phyloP scores from a whole-genome alignment of 176 grass and related monocot genomes.

The Zea mays region Zm-B73-REFERENCE-NAM-5.0 NC_050101.1:165527001-165527500 shows the following conservation, averaged over 20 bases:
- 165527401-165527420: constrained; percentile 22
- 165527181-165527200: not conserved
- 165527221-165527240: not conserved
- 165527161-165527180: constrained; percentile 20
- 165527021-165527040: constrained; percentile 42
- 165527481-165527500: constrained; percentile 7
- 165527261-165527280: constrained; percentile 23
- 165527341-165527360: constrained; percentile 1
- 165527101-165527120: constrained; percentile 28
- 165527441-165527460: constrained; percentile 12
- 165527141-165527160: constrained; percentile 38
- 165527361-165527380: not conserved
- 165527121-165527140: constrained; percentile 17
- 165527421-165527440: constrained; percentile 21
- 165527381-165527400: constrained; percentile 1
- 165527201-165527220: constrained; percentile 24
- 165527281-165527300: not conserved
- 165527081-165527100: constrained; percentile 48
- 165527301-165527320: constrained; percentile 20
- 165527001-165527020: constrained; percentile 54
- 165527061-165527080: constrained; percentile 32
- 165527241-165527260: not conserved
- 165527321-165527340: not conserved
- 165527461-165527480: constrained; percentile 1
- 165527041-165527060: constrained; percentile 11